phyloP scores from a whole-genome alignment of 2,329 filamentous ascomycete species.

The Talaromyces sp. region DNA sequence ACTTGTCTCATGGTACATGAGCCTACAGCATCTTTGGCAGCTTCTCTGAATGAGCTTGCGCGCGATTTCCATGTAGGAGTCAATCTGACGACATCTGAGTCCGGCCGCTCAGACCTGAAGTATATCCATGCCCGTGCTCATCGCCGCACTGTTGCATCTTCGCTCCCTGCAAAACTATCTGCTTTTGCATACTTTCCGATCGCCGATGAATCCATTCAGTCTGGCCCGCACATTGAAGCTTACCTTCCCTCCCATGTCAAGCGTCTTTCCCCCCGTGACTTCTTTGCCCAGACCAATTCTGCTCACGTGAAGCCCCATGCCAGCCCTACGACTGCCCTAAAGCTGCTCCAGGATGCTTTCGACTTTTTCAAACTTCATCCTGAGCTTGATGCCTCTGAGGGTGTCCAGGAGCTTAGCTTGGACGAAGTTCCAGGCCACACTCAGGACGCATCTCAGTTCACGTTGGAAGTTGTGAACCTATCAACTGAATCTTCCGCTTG shows the following conservation, averaged over 20 bases:
- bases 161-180: not conserved
- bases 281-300: not conserved
- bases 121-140: not conserved
- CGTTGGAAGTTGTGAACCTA: not conserved
- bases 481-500: not conserved
- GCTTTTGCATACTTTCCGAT: not conserved
- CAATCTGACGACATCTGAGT: not conserved
- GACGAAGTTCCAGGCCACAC: not conserved
- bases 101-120: not conserved
- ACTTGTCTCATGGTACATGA: conserved; percentile 1
- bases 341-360: not conserved
- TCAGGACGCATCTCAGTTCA: not conserved
- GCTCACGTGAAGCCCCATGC: not conserved
- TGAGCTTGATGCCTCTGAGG: not conserved
- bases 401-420: not conserved
- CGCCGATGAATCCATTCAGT: not conserved
- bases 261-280: not conserved
- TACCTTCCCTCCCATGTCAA: not conserved
- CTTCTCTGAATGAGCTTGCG: not conserved
- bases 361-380: not conserved
- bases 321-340: not conserved
- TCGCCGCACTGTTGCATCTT: not conserved
- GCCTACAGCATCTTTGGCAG: not conserved
- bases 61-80: not conserved
- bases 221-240: not conserved